Conservation (phyloP, 108 stramenopile genomes). For the Nitzschia sp. region DNA sequence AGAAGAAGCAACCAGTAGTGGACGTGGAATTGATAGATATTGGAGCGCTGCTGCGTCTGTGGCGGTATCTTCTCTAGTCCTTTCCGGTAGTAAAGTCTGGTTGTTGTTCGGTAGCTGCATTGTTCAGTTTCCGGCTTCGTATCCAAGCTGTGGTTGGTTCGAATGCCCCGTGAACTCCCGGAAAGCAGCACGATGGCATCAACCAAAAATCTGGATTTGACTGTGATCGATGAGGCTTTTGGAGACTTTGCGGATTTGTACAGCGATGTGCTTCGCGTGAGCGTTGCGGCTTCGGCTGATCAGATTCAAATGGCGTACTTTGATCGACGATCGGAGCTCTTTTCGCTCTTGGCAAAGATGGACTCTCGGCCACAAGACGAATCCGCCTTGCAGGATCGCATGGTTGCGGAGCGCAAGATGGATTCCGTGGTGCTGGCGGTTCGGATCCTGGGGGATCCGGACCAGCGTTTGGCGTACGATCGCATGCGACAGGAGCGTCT, state of each 20-base stretch:
- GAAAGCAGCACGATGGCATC: too few relatives aligned
- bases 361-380: conserved; percentile 29
- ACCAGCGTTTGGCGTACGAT: conserved; percentile 42
- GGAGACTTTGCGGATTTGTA: conserved; percentile 54
- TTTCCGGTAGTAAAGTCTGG: too few relatives aligned
- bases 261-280: conserved; percentile 40
- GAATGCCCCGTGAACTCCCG: too few relatives aligned
- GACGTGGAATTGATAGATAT: too few relatives aligned
- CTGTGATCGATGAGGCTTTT: conserved; percentile 45
- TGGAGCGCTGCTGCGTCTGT: too few relatives aligned
- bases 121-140: too few relatives aligned
- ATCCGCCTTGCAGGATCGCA: conserved; percentile 14
- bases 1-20: too few relatives aligned
- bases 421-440: conserved; percentile 55
- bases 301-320: conserved; percentile 58
- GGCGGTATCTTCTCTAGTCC: too few relatives aligned
- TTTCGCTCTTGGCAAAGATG: conserved; percentile 36
- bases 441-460: conserved; percentile 53
- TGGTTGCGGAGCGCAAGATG: conserved; percentile 48
- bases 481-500: conserved; percentile 35
- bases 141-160: too few relatives aligned
- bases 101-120: too few relatives aligned
- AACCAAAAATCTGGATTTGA: conserved; percentile 36
- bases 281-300: conserved; percentile 32
- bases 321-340: conserved; percentile 57